Conservation (phyloP, 129 eudicot species). For the Silybum marianum region DNA sequence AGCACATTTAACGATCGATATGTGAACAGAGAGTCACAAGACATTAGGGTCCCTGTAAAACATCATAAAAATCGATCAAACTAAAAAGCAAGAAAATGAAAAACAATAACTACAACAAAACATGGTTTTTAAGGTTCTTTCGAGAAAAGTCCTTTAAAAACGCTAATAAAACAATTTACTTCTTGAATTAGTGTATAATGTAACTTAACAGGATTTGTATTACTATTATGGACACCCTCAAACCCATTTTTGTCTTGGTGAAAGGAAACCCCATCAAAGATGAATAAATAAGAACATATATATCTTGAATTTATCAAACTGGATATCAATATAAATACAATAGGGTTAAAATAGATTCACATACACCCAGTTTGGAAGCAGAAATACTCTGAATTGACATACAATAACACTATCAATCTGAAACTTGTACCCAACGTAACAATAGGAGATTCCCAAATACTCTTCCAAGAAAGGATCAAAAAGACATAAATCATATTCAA, state of each 20-base stretch:
- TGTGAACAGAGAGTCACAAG: conserved; percentile 7
- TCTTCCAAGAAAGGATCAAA: background rate
- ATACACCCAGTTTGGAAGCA: background rate
- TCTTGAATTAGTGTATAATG: background rate
- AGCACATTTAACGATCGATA: conserved; percentile 6
- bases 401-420: background rate
- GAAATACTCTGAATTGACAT: background rate
- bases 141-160: background rate
- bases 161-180: background rate
- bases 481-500: background rate
- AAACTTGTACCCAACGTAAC: background rate
- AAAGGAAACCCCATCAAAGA: background rate
- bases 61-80: background rate
- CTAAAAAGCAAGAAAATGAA: background rate
- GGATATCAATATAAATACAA: background rate
- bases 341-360: background rate
- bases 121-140: background rate
- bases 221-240: background rate
- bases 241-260: background rate
- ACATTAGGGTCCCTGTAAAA: conserved; percentile 21
- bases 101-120: background rate
- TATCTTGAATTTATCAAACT: background rate
- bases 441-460: background rate
- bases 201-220: too few species aligned
- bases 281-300: background rate